phyloP scores from a whole-genome alignment of 2,329 filamentous ascomycete genomes.

The Diplodia seriata region DNA sequence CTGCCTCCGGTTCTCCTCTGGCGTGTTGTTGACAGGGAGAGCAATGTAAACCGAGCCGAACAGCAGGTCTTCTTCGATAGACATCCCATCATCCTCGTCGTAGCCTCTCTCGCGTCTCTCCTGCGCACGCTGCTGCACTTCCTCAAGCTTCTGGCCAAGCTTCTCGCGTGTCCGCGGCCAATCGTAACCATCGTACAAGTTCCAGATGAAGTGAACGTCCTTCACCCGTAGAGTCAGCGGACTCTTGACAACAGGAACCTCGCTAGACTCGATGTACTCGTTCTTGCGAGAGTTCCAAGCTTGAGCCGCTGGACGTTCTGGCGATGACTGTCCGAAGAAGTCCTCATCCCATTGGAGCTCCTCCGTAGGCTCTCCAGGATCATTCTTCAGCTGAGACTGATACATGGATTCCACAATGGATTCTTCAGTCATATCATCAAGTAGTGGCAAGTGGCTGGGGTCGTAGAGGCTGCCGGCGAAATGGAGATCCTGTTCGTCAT shows the following conservation, averaged over 20 bases:
- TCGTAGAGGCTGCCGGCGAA: conserved; percentile 66
- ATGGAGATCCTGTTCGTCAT: conserved; percentile 50
- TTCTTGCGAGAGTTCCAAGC: conserved; percentile 82
- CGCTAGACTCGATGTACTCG: conserved; percentile 71
- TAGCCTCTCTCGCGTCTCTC: conserved; percentile 69
- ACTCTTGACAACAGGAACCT: conserved; percentile 66
- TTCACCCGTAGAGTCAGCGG: conserved; percentile 80
- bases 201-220: conserved; percentile 95
- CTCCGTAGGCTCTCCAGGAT: conserved; percentile 40
- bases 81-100: conserved; percentile 71
- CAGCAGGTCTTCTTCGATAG: conserved; percentile 85
- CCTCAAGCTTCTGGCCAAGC: conserved; percentile 85
- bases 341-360: conserved; percentile 78
- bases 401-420: conserved; percentile 51
- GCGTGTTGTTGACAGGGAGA: conserved; percentile 74
- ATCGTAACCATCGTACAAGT: conserved; percentile 96
- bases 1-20: conserved; percentile 84
- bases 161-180: conserved; percentile 81
- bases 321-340: conserved; percentile 72
- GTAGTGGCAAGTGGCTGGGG: conserved; percentile 48
- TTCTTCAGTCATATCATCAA: conserved; percentile 44
- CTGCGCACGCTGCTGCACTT: conserved; percentile 82
- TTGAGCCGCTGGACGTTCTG: conserved; percentile 71
- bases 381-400: conserved; percentile 37
- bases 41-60: conserved; percentile 99